Percentiles rank a stretch among this genome's conserved stretches.
These are phyloP conservation scores for Eremothecium coryli DNA, from an alignment of 1,139 yeast species.

Conservation along the genomic window DNA sequence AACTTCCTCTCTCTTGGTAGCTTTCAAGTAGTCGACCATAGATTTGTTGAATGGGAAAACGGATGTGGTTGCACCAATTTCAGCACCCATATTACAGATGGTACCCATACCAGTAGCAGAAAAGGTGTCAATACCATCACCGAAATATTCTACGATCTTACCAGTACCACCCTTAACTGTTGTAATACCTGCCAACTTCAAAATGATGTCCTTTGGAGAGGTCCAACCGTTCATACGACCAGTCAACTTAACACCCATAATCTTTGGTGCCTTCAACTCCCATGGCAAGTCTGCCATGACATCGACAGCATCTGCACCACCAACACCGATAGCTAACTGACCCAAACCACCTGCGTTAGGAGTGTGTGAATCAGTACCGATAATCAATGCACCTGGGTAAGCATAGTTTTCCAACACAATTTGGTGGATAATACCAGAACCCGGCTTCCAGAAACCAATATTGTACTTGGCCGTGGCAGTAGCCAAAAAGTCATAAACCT, in stretches of 20 bases:
- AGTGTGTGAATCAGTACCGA: slow-evolving; percentile 95
- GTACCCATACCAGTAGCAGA: slow-evolving; percentile 99
- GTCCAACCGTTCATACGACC: slow-evolving; percentile 88
- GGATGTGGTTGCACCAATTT: slow-evolving; percentile 96
- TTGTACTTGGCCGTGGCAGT: slow-evolving; percentile 94
- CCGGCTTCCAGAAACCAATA: slow-evolving; percentile 99
- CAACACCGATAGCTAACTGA: slow-evolving; percentile 95
- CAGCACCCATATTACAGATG: slow-evolving; percentile 99
- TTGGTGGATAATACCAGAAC: slow-evolving; percentile 97
- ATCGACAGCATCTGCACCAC: slow-evolving; percentile 98
- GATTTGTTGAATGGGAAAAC: slow-evolving; percentile 92
- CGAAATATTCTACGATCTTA: slow-evolving; percentile 87
- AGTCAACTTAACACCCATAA: slow-evolving; percentile 82
- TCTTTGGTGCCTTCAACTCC: slow-evolving; percentile 95
- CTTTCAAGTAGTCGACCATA: slow-evolving; percentile 66
- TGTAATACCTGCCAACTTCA: slow-evolving; percentile 76
- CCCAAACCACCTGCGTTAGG: slow-evolving; percentile 98
- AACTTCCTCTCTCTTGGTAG: slow-evolving; percentile 74
- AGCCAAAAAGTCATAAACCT: slow-evolving; percentile 91
- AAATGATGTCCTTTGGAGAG: slow-evolving; percentile 92
- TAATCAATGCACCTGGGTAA: slow-evolving; percentile 91
- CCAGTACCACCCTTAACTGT: slow-evolving; percentile 99
- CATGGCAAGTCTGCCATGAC: slow-evolving; percentile 96
- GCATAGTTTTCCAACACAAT: slow-evolving; percentile 91
- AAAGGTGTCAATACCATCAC: slow-evolving; percentile 77